phyloP scores from a whole-genome alignment of 1,284 basidiomycete species.

The Pascua sp. region DNA sequence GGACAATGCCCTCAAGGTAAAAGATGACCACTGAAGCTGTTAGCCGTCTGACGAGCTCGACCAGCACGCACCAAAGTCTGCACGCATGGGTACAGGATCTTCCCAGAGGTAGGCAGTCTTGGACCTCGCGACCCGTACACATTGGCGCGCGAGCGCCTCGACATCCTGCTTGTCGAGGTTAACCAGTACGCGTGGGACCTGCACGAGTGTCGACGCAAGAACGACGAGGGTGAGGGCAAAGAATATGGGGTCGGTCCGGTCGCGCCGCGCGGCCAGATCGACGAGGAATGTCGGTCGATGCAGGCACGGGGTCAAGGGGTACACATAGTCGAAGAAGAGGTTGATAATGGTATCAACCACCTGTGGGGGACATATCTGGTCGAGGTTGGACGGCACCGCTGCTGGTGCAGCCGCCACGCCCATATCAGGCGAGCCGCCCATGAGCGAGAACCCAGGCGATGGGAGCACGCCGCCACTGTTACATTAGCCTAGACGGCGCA shows the following conservation, averaged over 20 bases:
- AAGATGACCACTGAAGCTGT: conserved; percentile 14
- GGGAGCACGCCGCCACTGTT: neutral
- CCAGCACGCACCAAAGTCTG: conserved; percentile 14
- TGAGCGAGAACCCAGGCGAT: conserved; percentile 8
- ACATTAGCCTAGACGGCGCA: neutral
- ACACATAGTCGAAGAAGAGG: conserved; percentile 44
- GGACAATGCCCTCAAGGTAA: conserved; percentile 38
- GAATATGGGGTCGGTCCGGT: conserved; percentile 38
- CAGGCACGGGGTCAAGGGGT: conserved; percentile 38
- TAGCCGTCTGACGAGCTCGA: neutral
- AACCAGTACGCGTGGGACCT: conserved; percentile 37
- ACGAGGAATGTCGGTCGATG: conserved; percentile 42
- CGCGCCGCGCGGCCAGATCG: conserved; percentile 29
- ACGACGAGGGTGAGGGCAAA: conserved; percentile 33
- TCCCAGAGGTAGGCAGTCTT: conserved; percentile 40
- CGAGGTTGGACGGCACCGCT: conserved; percentile 28
- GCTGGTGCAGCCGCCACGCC: conserved; percentile 14
- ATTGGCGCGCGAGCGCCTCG: conserved; percentile 31
- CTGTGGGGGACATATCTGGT: conserved; percentile 29
- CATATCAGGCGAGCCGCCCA: conserved; percentile 10
- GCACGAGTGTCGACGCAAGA: conserved; percentile 39
- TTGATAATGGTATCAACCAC: conserved; percentile 37
- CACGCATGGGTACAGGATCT: conserved; percentile 14
- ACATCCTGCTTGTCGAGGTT: conserved; percentile 40
- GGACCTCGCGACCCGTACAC: conserved; percentile 29